These are phyloP conservation scores for Inonotus hispidus DNA, from an alignment of 1,284 basidiomycete genomes.

Conservation along the genomic window DNA sequence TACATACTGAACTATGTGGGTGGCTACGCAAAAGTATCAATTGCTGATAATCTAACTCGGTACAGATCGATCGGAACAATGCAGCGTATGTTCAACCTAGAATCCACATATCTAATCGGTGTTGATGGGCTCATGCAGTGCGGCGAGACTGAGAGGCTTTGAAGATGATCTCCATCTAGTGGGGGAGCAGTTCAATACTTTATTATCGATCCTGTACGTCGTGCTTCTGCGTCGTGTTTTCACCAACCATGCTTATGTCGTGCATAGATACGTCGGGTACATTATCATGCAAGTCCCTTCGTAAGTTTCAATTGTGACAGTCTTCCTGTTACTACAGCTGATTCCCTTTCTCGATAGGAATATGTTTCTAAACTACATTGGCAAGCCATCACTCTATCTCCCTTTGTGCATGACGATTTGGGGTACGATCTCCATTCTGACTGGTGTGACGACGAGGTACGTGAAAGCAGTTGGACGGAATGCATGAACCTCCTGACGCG, in stretches of 20 bases:
- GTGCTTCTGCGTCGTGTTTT: neutral
- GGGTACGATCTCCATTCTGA: slow-evolving; percentile 29
- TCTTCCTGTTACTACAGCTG: slow-evolving; percentile 23
- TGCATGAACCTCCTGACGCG: neutral
- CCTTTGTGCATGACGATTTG: slow-evolving; percentile 33
- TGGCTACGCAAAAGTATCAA: neutral
- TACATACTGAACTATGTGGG: slow-evolving; percentile 11
- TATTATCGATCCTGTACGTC: slow-evolving; percentile 55
- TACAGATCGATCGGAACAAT: slow-evolving; percentile 63
- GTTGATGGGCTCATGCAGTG: slow-evolving; percentile 32
- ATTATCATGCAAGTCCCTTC: slow-evolving; percentile 26
- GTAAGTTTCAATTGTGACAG: slow-evolving; percentile 1
- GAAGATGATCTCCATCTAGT: slow-evolving; percentile 64
- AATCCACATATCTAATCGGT: neutral
- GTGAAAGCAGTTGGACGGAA: neutral
- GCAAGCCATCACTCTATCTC: slow-evolving; percentile 30
- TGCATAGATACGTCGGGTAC: slow-evolving; percentile 34
- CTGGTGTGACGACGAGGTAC: slow-evolving; percentile 17
- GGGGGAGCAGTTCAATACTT: slow-evolving; percentile 62
- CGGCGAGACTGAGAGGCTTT: slow-evolving; percentile 64
- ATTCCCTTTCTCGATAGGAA: slow-evolving; percentile 6
- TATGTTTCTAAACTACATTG: slow-evolving; percentile 19
- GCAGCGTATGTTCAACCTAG: slow-evolving; percentile 39
- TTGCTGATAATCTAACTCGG: neutral
- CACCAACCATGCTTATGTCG: slow-evolving; percentile 22